Base-by-base conservation (phyloP, 1,139 yeast genomes). In the Groenewaldozyma auringiensis region DNA sequence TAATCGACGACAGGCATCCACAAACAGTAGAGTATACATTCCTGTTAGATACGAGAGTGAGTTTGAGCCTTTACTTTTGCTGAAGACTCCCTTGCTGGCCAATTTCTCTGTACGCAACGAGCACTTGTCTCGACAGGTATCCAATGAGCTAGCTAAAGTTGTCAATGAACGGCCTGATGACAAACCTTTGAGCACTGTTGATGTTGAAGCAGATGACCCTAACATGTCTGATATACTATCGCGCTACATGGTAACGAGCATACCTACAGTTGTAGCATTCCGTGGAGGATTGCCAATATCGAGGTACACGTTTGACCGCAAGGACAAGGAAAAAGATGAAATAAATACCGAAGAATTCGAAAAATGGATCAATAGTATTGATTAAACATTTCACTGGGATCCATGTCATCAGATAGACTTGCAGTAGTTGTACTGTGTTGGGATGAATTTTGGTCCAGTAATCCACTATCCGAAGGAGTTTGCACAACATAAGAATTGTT, bases 41-140 rank as follows among this genome's bases (percentile, higher is more conserved):
- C 41, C 50, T 17, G 43, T 47, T 13, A 29, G 50, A 13, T 42
- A 42, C 27, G 50, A 44, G 27, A 42, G 49, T 6, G 54, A 49
- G 37, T 32, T 51, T 4, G 54, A 51, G 37, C 50, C 50, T 20
- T 36, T 79, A 45, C 58, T 81, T 39, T 60, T 76, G n/a, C 63
- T 69, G 38, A 66, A 63, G 38, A 68, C 75, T 35, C 94, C 94
- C 1, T 64, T 84, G 45, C 64, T 85, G 46, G 70, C 85, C 53
- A 83, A 85, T 60, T 86, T 86, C 66, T 83, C 89, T 1, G 68
- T 77, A 41, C 70, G 81, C 48, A 86, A 87, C 6, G 86, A 83
- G 54, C 69, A 74, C 2, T 67, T 72, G 39, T 78, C 83, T 51
- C 79, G 83, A 59, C 71, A 71, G 51, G 71, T 83, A 42, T 83